Conservation (phyloP, 257 asterid species). For the Primulina eburnea region DNA sequence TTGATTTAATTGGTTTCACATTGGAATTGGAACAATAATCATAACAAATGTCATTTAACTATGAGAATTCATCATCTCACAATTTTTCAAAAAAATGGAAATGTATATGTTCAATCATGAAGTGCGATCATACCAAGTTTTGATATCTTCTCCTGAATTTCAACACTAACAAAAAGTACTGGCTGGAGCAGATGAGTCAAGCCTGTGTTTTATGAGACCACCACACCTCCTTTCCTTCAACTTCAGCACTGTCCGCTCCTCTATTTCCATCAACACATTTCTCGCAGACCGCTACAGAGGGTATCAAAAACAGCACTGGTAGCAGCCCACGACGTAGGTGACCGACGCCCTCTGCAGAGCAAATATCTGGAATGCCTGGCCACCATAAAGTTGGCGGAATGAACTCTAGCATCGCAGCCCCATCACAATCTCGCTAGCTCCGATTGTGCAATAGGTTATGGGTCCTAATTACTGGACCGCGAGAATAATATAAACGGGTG, state of each 20-base stretch:
- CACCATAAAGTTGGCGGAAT: constrained; percentile 54
- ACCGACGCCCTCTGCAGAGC: constrained; percentile 41
- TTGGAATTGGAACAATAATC: not conserved
- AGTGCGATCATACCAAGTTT: not conserved
- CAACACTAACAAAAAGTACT: not conserved
- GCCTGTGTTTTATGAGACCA: too few species aligned
- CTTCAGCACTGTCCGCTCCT: not conserved
- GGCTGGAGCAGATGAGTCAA: not conserved
- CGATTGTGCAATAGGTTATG: constrained; percentile 37
- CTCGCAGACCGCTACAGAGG: constrained; percentile 30
- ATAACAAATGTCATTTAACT: not conserved
- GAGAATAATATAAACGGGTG: too few species aligned
- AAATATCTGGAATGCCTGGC: constrained; percentile 38
- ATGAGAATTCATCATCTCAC: not conserved
- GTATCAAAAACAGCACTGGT: constrained; percentile 31
- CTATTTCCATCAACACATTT: constrained; percentile 17
- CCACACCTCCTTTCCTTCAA: not conserved
- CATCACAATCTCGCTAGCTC: constrained; percentile 54
- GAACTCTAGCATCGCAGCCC: constrained; percentile 58
- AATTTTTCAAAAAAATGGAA: not conserved
- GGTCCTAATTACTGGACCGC: constrained; percentile 17
- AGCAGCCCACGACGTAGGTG: constrained; percentile 46
- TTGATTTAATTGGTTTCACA: constrained; percentile 6
- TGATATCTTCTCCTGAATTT: not conserved
- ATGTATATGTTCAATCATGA: too few species aligned